These are phyloP conservation scores for Dactylorhiza incarnata DNA, from an alignment of 106 monocot genomes.

Conservation along the genomic window DNA sequence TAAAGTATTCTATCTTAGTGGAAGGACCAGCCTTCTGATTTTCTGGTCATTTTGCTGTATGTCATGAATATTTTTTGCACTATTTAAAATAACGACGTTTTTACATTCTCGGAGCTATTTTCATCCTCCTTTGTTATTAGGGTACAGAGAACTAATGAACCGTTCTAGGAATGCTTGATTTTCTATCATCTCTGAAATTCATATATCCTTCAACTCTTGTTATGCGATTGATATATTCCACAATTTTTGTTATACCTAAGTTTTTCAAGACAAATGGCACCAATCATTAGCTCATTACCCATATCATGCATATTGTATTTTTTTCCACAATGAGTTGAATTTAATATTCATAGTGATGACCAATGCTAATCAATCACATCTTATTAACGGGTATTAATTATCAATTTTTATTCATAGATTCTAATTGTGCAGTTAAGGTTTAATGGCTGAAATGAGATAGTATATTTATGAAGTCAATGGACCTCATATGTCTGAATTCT, in stretches of 20 bases:
- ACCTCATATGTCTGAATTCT: too few relatives aligned
- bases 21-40: neutral
- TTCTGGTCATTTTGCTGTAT: neutral
- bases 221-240: neutral
- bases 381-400: neutral
- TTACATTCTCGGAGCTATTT: neutral
- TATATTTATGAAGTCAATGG: too few relatives aligned
- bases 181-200: neutral
- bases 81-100: neutral
- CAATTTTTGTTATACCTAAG: neutral
- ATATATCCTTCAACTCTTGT: neutral
- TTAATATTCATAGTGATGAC: neutral
- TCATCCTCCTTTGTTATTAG: neutral
- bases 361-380: neutral
- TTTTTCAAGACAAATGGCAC: neutral
- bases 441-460: neutral
- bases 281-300: neutral
- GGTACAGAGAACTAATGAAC: neutral
- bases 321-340: neutral
- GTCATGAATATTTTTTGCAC: neutral
- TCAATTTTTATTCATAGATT: neutral
- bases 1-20: neutral
- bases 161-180: neutral
- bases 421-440: neutral
- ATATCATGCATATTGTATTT: neutral